Base-by-base conservation (phyloP, 306 rosid genomes). In the Lathyrus aphaca region DNA sequence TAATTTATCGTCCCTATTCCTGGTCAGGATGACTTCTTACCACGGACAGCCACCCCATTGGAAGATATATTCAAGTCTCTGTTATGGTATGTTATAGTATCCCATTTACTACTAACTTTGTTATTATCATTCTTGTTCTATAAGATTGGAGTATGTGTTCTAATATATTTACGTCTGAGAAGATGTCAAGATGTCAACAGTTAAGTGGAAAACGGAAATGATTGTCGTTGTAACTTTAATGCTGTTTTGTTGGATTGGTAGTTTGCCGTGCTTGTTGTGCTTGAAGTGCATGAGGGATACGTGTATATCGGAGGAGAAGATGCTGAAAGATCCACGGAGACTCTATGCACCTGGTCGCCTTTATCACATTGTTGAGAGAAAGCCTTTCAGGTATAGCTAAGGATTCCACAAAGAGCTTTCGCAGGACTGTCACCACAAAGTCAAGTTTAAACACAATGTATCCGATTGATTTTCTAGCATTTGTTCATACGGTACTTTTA, bases 31-130 rank as follows among this genome's bases (percentile, higher is more conserved):
- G 98, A 93, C 86, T 93, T 93, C 83, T 84, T 93, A 73, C 96
- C 98, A 4, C 86, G 98, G 83, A 93, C 97, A n/a, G 96, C 98
- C 67, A 93, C 98, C 37, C 98, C 97, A 17, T 85, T 93, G 90
- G 98, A 93, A 82, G 98, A 93, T 86, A 86, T 93, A 75, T 93
- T 90, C 89, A 85, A 88, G 86, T 93, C 89, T 66, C 87, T 93
- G 75, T 88, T 90, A 90, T 93, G 98, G 98, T 93, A 93, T 64
- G 57, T 35, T 62, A 16, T 64, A 32, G 58, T 38, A 45, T 72
- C 62, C 48, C 55, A 12, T 29, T 68, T 14, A 38, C 17, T 5
- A 44, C 49, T 13, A 44, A 17, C 57, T 79, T 62, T 43, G 14
- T 38, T 51, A 48, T 15, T 66, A 50, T 44, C 75, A 15, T 14